Percentiles rank a stretch among this genome's conserved stretches.
Evolutionary conservation across 352 stramenopile species (phyloP).

Genomic region (Achlya hypogyna): DNA sequence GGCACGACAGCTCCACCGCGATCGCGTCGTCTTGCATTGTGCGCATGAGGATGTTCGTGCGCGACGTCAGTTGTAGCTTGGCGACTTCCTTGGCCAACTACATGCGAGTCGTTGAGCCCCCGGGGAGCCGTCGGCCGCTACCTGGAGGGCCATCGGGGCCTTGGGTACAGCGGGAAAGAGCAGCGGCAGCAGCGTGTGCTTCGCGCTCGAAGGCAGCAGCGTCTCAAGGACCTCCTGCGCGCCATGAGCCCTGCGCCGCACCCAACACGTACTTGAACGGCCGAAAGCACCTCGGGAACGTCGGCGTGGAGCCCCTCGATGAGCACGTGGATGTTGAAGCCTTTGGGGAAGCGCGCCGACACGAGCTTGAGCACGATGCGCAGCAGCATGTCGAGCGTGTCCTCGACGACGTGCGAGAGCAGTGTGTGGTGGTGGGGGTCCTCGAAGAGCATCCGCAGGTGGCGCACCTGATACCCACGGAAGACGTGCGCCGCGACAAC

Average conservation of each 20-base stretch:
- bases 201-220: conserved; percentile 58
- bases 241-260: background rate
- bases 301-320: conserved; percentile 70
- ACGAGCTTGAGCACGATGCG: conserved; percentile 70
- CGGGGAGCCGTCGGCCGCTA: background rate
- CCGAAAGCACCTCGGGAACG: conserved; percentile 56
- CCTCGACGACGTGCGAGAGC: conserved; percentile 67
- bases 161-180: conserved; percentile 55
- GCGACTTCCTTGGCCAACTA: conserved; percentile 56
- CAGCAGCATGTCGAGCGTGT: conserved; percentile 60
- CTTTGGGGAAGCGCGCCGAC: conserved; percentile 68
- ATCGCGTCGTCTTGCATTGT: conserved; percentile 56
- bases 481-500: conserved; percentile 60
- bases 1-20: conserved; percentile 52
- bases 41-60: conserved; percentile 56
- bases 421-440: conserved; percentile 60
- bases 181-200: conserved; percentile 58
- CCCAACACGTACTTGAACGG: conserved; percentile 42
- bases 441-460: conserved; percentile 63
- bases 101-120: no score
- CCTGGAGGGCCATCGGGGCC: conserved; percentile 37
- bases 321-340: conserved; percentile 76
- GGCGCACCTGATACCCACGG: conserved; percentile 64
- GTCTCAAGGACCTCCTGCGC: conserved; percentile 72
- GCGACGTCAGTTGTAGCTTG: conserved; percentile 37